phyloP scores from a whole-genome alignment of 768 basidiomycete genomes.

The Podaxis sp. region DNA sequence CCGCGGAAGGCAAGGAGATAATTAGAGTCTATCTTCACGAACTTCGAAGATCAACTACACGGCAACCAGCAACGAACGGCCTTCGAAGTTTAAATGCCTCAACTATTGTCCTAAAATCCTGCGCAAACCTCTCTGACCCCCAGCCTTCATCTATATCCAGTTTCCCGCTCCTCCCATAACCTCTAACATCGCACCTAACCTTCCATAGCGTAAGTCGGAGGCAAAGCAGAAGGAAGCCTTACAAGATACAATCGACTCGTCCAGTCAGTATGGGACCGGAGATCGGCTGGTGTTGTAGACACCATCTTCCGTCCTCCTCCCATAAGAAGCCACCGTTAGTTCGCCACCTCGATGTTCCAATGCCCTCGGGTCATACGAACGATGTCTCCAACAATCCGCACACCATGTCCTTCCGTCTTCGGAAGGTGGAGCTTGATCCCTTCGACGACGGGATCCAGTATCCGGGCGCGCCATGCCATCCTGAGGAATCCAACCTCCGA shows the following conservation, averaged over 20 bases:
- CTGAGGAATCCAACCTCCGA: too few species aligned
- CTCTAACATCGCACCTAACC: constrained; percentile 34
- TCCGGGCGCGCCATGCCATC: too few species aligned
- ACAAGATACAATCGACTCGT: constrained; percentile 28
- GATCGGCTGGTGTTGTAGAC: too few species aligned
- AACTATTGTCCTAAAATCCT: constrained; percentile 31
- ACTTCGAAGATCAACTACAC: constrained; percentile 10
- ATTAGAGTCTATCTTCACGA: not conserved
- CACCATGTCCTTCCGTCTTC: too few species aligned
- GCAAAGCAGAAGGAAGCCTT: not conserved
- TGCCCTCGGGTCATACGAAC: too few species aligned
- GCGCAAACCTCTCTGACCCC: constrained; percentile 27
- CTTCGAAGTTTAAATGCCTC: constrained; percentile 27
- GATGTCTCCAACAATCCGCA: too few species aligned
- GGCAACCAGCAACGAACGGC: constrained; percentile 32
- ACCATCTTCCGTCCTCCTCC: too few species aligned
- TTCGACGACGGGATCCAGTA: too few species aligned
- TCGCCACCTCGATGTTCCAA: too few species aligned
- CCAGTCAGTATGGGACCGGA: constrained; percentile 9
- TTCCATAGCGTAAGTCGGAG: constrained; percentile 5
- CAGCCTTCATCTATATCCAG: constrained; percentile 25
- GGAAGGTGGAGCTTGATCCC: too few species aligned
- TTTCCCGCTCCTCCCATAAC: constrained; percentile 33
- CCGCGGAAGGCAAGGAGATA: not conserved
- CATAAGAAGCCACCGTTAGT: too few species aligned